Percentiles rank a stretch among this genome's conserved stretches.
phyloP scores from a whole-genome alignment of 495 filamentous ascomycete species.

The Stereocaulon alpinum region DNA sequence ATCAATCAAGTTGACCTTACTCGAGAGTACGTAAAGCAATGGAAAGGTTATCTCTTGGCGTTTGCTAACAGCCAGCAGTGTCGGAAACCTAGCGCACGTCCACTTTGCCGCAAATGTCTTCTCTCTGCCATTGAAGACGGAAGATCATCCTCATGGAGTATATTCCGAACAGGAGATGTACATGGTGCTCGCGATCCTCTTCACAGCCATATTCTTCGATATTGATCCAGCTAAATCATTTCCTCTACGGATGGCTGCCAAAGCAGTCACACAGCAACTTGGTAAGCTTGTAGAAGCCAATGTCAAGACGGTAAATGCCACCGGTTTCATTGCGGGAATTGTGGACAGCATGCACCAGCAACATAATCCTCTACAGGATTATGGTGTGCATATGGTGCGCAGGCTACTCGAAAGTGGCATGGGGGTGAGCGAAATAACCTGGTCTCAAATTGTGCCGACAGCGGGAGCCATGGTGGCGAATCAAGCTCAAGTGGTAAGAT shows the following conservation, averaged over 20 bases:
- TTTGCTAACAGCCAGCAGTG: conserved; percentile 25
- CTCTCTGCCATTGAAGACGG: conserved; percentile 61
- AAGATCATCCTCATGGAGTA: conserved; percentile 54
- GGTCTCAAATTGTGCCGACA: conserved; percentile 57
- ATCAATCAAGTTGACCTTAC: conserved; percentile 66
- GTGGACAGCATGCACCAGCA: conserved; percentile 47
- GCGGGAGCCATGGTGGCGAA: conserved; percentile 54
- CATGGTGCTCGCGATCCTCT: conserved; percentile 60
- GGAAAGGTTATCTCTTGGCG: not conserved
- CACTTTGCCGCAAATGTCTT: conserved; percentile 66
- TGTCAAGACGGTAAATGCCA: conserved; percentile 53
- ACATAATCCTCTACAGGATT: conserved; percentile 47
- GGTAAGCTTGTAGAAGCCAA: conserved; percentile 50
- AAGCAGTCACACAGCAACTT: conserved; percentile 50
- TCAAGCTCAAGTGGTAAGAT: conserved; percentile 50
- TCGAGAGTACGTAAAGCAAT: conserved; percentile 42
- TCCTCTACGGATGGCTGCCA: conserved; percentile 49
- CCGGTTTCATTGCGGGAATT: conserved; percentile 44
- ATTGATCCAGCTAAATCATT: conserved; percentile 43
- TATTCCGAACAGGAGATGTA: conserved; percentile 77
- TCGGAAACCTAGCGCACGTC: conserved; percentile 62
- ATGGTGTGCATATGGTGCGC: conserved; percentile 62
- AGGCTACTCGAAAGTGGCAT: conserved; percentile 55
- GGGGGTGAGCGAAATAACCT: conserved; percentile 58
- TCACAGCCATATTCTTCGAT: conserved; percentile 46